These are phyloP conservation scores for Podila clonocystis DNA, from an alignment of 192 early-diverging fungal genomes.

Conservation along the genomic window DNA sequence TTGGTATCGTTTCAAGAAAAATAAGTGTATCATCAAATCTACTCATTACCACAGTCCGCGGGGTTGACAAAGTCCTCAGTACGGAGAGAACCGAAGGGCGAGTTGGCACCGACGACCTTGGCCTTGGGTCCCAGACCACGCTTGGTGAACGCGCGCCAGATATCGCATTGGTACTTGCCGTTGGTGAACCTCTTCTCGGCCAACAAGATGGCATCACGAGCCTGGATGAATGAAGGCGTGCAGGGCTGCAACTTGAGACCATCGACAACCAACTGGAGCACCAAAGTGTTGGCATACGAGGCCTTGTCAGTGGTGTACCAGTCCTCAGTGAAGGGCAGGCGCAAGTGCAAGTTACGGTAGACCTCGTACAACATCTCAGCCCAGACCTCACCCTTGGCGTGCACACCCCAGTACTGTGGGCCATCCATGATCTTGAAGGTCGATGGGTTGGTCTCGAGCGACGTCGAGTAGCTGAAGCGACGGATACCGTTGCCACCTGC, in stretches of 20 bases:
- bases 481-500: conserved; percentile 92
- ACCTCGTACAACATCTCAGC: conserved; percentile 92
- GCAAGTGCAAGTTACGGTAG: conserved; percentile 75
- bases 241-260: conserved; percentile 85
- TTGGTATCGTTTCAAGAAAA: background rate
- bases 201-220: conserved; percentile 78
- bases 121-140: conserved; percentile 88
- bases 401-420: conserved; percentile 92
- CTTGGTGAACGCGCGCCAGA: conserved; percentile 87
- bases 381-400: conserved; percentile 95
- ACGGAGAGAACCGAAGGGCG: conserved; percentile 67
- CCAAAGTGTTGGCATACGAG: conserved; percentile 73
- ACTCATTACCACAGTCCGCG: conserved; percentile 6
- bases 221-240: conserved; percentile 74
- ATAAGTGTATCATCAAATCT: background rate
- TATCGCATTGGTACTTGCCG: conserved; percentile 74
- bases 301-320: conserved; percentile 61
- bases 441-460: conserved; percentile 77
- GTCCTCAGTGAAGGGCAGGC: conserved; percentile 63
- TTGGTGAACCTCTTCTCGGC: conserved; percentile 72
- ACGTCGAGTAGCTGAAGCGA: conserved; percentile 85
- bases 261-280: conserved; percentile 76
- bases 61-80: conserved; percentile 66
- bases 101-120: conserved; percentile 63
- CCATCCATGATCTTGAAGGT: conserved; percentile 81